Conservation (phyloP, 768 basidiomycete genomes). For the Phlegmacium glaucopus region DNA sequence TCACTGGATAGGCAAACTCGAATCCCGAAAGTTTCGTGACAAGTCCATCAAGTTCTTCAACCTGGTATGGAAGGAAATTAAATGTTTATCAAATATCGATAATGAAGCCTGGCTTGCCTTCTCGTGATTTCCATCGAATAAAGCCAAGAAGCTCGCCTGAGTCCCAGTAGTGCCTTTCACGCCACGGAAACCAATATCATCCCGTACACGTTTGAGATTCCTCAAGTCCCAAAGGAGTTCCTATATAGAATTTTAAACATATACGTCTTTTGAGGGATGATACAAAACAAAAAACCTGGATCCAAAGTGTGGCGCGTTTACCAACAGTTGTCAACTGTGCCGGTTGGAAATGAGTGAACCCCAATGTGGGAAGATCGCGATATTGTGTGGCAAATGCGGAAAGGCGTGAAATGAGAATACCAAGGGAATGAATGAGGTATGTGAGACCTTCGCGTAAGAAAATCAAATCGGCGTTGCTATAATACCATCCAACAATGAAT, state of each 20-base stretch:
- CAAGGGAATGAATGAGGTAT: slow-evolving; percentile 84
- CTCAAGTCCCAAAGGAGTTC: slow-evolving; percentile 96
- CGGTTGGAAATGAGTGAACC: slow-evolving; percentile 99
- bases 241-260: slow-evolving; percentile 27
- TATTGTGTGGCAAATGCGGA: slow-evolving; percentile 82
- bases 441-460: slow-evolving; percentile 88
- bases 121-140: slow-evolving; percentile 93
- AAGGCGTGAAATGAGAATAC: slow-evolving; percentile 85
- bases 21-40: slow-evolving; percentile 94
- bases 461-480: slow-evolving; percentile 95
- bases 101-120: slow-evolving; percentile 48
- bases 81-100: neutral
- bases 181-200: slow-evolving; percentile 95
- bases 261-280: neutral
- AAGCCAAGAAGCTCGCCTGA: slow-evolving; percentile 89
- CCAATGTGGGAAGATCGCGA: slow-evolving; percentile 86
- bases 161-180: slow-evolving; percentile 99
- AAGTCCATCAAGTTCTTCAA: slow-evolving; percentile 81
- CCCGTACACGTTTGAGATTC: slow-evolving; percentile 84
- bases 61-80: slow-evolving; percentile 37
- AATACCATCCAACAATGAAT: neutral
- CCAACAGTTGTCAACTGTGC: slow-evolving; percentile 98
- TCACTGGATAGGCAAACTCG: slow-evolving; percentile 93
- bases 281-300: slow-evolving; percentile 56
- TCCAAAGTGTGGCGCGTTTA: slow-evolving; percentile 94